Conservation (phyloP, 768 basidiomycete genomes). For the Leccinum subgranulosum region DNA sequence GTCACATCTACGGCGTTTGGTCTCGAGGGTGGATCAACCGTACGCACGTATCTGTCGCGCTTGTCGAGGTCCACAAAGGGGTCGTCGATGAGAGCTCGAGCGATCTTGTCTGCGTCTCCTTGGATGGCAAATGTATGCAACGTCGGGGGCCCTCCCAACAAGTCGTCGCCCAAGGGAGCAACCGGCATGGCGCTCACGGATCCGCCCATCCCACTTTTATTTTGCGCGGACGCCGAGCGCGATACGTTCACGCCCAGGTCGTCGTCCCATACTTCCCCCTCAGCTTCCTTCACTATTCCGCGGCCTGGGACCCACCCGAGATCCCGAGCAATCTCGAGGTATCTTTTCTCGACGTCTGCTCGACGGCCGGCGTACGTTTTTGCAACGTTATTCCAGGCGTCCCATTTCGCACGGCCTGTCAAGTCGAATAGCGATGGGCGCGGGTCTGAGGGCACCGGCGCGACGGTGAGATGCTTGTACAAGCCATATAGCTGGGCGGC, state of each 20-base stretch:
- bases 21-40: conserved; percentile 5
- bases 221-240: conserved; percentile 19
- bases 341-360: conserved; percentile 56
- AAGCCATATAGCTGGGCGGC: conserved; percentile 71
- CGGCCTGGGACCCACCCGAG: conserved; percentile 63
- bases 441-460: conserved; percentile 48
- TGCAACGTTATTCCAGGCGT: conserved; percentile 64
- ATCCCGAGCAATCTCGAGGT: conserved; percentile 62
- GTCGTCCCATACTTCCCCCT: conserved; percentile 44
- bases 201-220: conserved; percentile 47
- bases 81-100: conserved; percentile 40
- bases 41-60: conserved; percentile 69
- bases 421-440: conserved; percentile 79
- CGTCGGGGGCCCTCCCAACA: conserved; percentile 36
- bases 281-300: conserved; percentile 1
- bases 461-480: conserved; percentile 72
- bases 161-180: conserved; percentile 36
- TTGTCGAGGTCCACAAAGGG: conserved; percentile 52
- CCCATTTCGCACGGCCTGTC: conserved; percentile 82
- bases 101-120: conserved; percentile 47
- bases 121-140: conserved; percentile 64
- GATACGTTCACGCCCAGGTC: conserved; percentile 31
- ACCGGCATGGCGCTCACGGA: conserved; percentile 59
- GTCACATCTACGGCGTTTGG: conserved; percentile 1
- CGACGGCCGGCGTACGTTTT: conserved; percentile 43